Evolutionary conservation across 1,284 basidiomycete species (phyloP), one percentile per base, ranked within the genome.

Genomic region (Apiotrichum gracile): DNA sequence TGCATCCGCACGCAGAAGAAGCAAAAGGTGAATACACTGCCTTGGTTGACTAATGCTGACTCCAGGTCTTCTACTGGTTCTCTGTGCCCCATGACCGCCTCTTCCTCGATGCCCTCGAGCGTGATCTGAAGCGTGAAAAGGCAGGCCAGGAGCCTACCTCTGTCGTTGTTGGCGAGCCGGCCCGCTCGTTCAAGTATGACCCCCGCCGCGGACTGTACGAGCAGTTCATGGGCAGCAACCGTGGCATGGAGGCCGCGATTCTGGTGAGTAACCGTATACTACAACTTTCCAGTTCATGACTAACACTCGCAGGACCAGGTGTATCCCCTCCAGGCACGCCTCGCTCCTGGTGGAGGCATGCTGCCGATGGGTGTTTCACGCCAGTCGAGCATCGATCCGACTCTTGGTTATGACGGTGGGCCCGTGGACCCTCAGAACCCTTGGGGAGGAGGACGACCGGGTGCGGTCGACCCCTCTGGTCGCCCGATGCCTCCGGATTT

Each of bases 1-100:
- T 92, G 90, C 72, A 93, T 96, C 60, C 83, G 91, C 39, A 94
- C 91, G 1, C 91, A 94, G 72, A 96, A 94, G 80, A 93, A 93
- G 77, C 91, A 92, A 24, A 45, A 31, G 9, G n/a, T n/a, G n/a
- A n/a, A n/a, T n/a, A n/a, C n/a, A n/a, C n/a, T n/a, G n/a, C n/a
- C n/a, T n/a, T n/a, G n/a, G n/a, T n/a, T n/a, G n/a, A n/a, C n/a
- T n/a, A n/a, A n/a, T n/a, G n/a, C n/a, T n/a, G n/a, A n/a, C n/a
- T n/a, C n/a, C 65, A 66, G 55, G 69, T 71, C 1, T 94, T 93
- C 68, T 92, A 88, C 73, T 94, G 91, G 90, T 85, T 84, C 73
- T 85, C 83, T 2, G 91, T 94, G 13, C 90, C 90, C 4, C 91
- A 94, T 61, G 91, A 94, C 73, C 85, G 91, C n/a, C 84, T 94